Evolutionary conservation across 345 rosid genomes (phyloP), one percentile per base, ranked within the genome.

Genomic region (Alliaria petiolata): DNA sequence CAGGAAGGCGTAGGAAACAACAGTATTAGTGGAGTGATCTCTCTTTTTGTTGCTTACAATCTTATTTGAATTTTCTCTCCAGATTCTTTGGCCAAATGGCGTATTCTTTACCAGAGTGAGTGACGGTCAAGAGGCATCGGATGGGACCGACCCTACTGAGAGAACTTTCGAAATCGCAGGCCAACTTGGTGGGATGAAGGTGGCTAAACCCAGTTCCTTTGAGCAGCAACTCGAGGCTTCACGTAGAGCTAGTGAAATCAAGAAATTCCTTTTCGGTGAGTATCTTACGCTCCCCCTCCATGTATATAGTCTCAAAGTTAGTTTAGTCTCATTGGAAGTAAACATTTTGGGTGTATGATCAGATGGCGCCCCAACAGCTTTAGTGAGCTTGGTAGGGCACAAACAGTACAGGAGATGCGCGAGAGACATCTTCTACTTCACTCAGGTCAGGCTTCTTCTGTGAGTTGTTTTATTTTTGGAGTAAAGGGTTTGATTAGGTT

Each of bases 11-110:
- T 28, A 42, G 40, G 28, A 58, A 14, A 39, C 25, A 49, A 34
- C 14, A 43, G 49, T 49, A 57, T 6, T 47, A 39, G 52, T 45
- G 5, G 44, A 56, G 17, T 56, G 49, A 49, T 65, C 11, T 44
- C 55, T n/a, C n/a, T 17, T 52, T 42, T 51, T 50, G 50, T 34
- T 67, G 42, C 33, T 59, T 59, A 68, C 57, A 62, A 17, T 44
- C 60, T 40, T 62, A 13, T 53, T 28, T 69, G 53, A 25, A 2
- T 15, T 5, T 25, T 54, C 12, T 62, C 34, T 51, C 33, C 82
- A 95, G 99, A 49, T 83, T 78, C 90, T 95, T 13, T 95, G 99
- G 99, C 99, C 99, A 6, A 81, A 77, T 72, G 99, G 97, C 30
- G 75, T 66, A 51, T 95, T 95, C 89, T 91, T 95, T 70, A 80